These are phyloP conservation scores for Paecilomyces niveus DNA, from an alignment of 2,329 filamentous ascomycete species.

Conservation along the genomic window DNA sequence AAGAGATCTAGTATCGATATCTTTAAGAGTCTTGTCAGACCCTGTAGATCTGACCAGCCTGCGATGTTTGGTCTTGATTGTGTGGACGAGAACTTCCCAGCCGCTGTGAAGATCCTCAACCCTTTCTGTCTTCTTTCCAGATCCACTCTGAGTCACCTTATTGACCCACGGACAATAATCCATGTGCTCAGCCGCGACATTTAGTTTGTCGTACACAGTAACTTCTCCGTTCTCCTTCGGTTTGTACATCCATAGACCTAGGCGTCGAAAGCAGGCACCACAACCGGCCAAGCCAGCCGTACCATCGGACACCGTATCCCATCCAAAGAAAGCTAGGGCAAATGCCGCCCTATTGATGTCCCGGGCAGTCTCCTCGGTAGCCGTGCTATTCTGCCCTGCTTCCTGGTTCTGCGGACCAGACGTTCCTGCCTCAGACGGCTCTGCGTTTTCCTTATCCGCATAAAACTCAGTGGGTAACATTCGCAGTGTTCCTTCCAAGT, in stretches of 20 bases:
- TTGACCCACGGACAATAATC: constrained; percentile 81
- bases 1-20: constrained; percentile 14
- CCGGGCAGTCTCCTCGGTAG: constrained; percentile 8
- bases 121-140: constrained; percentile 22
- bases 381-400: constrained; percentile 9
- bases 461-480: constrained; percentile 20
- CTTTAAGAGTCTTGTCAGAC: constrained; percentile 17
- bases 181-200: constrained; percentile 65
- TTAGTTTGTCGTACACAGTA: constrained; percentile 46
- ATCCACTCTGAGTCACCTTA: constrained; percentile 51
- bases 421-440: background rate
- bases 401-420: constrained; percentile 1
- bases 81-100: constrained; percentile 39
- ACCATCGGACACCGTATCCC: constrained; percentile 51
- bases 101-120: constrained; percentile 31
- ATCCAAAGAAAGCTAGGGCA: constrained; percentile 64
- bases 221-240: constrained; percentile 54
- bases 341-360: constrained; percentile 56
- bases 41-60: constrained; percentile 20
- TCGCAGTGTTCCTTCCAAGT: constrained; percentile 22
- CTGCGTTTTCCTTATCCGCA: constrained; percentile 1
- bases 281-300: constrained; percentile 64
- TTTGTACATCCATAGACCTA: constrained; percentile 92
- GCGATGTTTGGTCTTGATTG: constrained; percentile 34
- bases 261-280: constrained; percentile 74